phyloP scores from a whole-genome alignment of 805 yeast genomes.

The Barnettozyma californica region DNA sequence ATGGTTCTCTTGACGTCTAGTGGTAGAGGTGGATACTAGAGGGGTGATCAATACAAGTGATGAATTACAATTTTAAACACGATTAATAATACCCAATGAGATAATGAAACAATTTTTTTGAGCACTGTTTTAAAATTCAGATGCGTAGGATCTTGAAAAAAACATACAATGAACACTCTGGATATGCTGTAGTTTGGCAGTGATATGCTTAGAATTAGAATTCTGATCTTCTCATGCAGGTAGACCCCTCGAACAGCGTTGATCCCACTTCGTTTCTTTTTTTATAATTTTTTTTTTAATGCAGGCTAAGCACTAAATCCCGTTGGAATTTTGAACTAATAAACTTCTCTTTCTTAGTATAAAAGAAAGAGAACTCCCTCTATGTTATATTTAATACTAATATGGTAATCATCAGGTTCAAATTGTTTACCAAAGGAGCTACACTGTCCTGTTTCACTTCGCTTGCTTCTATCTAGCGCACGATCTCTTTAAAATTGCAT shows the following conservation, averaged over 20 bases:
- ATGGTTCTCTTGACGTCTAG: conserved; percentile 15
- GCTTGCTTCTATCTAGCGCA: too few species aligned
- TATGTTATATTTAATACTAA: too few species aligned
- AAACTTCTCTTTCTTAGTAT: neutral
- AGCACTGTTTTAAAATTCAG: neutral
- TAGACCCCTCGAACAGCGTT: too few species aligned
- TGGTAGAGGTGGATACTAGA: conserved; percentile 9
- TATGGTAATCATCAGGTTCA: too few species aligned
- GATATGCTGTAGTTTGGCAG: too few species aligned
- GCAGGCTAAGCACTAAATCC: too few species aligned
- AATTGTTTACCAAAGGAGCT: too few species aligned
- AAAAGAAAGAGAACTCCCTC: neutral
- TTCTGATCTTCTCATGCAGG: too few species aligned
- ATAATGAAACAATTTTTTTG: neutral
- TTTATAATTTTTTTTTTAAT: too few species aligned
- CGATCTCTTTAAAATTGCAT: neutral
- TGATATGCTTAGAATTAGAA: too few species aligned
- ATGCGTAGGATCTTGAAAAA: neutral
- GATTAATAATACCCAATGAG: neutral
- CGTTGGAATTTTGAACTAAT: too few species aligned
- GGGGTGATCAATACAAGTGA: neutral
- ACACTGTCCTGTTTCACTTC: too few species aligned
- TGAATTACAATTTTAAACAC: neutral
- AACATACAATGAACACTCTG: neutral
- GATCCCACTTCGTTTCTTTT: neutral